phyloP scores from a whole-genome alignment of 805 yeast genomes.

The Blastobotrys terrestris region DNA sequence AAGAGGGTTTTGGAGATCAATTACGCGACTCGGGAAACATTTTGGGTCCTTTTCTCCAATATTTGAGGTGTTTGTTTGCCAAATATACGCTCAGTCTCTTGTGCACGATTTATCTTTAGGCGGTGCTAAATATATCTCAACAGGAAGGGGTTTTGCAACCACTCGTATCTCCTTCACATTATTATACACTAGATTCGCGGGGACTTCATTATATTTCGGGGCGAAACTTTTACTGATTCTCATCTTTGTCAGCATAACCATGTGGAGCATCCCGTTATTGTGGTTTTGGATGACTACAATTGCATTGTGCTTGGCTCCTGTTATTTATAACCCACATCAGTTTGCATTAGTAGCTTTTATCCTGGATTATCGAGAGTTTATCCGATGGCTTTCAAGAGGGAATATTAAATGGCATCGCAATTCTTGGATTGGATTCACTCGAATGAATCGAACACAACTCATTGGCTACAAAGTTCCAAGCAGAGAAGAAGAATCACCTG shows the following conservation, averaged over 20 bases:
- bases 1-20: conserved; percentile 73
- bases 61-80: conserved; percentile 94
- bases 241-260: conserved; percentile 67
- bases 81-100: conserved; percentile 78
- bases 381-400: conserved; percentile 81
- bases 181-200: conserved; percentile 71
- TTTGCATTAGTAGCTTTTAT: conserved; percentile 94
- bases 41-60: conserved; percentile 78
- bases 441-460: conserved; percentile 75
- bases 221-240: conserved; percentile 61
- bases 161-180: conserved; percentile 66
- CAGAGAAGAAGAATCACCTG: not conserved
- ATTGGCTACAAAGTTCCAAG: conserved; percentile 67
- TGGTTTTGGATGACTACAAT: conserved; percentile 97
- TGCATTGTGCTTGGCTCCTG: conserved; percentile 87
- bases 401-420: conserved; percentile 57
- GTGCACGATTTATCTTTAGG: conserved; percentile 76
- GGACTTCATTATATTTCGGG: conserved; percentile 74
- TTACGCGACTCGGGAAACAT: conserved; percentile 65
- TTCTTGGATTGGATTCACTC: conserved; percentile 76
- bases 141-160: conserved; percentile 93
- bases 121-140: conserved; percentile 85
- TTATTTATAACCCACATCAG: conserved; percentile 95
- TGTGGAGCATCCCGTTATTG: conserved; percentile 90
- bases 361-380: conserved; percentile 90